Percentiles rank a stretch among this genome's conserved stretches.
Conservation (phyloP, 495 filamentous ascomycete genomes). For the Tuber calosporum region DNA sequence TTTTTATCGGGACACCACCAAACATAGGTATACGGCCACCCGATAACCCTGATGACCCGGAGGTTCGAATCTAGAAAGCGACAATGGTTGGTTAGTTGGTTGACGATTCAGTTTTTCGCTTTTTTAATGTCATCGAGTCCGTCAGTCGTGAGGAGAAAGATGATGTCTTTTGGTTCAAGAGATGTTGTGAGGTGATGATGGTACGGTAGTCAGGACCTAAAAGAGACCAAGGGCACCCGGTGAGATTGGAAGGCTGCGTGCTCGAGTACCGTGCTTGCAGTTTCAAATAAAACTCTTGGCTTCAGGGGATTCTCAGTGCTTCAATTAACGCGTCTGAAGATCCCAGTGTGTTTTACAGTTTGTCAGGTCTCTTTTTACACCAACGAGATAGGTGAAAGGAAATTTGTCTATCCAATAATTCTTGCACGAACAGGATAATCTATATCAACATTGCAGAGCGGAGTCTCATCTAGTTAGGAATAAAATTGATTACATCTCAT, state of each 20-base stretch:
- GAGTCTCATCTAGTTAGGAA: no score
- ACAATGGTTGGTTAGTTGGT: background rate
- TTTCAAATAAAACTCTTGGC: background rate
- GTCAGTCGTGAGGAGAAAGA: background rate
- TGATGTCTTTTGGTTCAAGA: background rate
- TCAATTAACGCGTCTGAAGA: background rate
- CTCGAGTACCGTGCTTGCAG: background rate
- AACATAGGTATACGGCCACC: no score
- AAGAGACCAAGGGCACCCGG: background rate
- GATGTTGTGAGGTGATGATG: background rate
- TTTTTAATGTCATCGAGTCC: background rate
- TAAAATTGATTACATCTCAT: no score
- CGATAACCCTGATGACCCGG: no score
- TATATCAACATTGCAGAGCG: background rate
- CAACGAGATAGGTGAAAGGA: background rate
- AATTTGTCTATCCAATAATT: background rate
- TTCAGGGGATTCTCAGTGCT: background rate
- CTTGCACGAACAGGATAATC: background rate
- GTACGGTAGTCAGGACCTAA: background rate
- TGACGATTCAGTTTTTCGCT: background rate
- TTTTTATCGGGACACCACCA: no score
- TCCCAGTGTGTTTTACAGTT: background rate
- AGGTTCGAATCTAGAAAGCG: background rate
- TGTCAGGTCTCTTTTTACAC: background rate
- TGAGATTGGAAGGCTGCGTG: background rate